Evolutionary conservation across 2,329 filamentous ascomycete species (phyloP).

Genomic region (Nigrospora osmanthi): DNA sequence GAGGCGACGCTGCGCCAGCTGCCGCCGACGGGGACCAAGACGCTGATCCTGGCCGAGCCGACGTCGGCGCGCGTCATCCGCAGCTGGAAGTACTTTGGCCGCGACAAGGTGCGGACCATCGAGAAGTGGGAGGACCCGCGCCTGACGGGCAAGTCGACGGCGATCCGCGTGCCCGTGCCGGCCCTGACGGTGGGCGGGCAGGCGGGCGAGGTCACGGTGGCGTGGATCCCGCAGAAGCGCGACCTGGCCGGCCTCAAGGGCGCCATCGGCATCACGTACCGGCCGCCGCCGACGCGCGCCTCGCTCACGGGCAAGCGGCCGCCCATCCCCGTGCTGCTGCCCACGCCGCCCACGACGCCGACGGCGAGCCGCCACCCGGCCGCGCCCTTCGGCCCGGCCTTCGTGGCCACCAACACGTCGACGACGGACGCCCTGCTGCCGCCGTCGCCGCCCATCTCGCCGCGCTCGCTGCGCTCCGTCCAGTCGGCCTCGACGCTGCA

Average conservation of each 20-base stretch:
- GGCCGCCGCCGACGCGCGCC: constrained; percentile 34
- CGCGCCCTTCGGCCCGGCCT: neutral
- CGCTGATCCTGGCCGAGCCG: constrained; percentile 59
- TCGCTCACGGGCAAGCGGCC: no score
- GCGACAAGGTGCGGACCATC: constrained; percentile 35
- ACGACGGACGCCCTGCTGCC: constrained; percentile 14
- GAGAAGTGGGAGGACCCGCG: constrained; percentile 37
- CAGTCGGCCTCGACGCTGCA: constrained; percentile 26
- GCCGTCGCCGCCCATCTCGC: constrained; percentile 28
- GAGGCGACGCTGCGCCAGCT: constrained; percentile 60
- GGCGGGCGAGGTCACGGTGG: constrained; percentile 63
- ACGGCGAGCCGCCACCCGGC: constrained; percentile 9
- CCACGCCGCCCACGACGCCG: constrained; percentile 23
- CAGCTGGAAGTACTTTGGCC: constrained; percentile 61
- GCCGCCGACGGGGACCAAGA: constrained; percentile 40
- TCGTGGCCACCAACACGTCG: constrained; percentile 6
- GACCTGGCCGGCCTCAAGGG: constrained; percentile 56
- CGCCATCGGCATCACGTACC: constrained; percentile 66
- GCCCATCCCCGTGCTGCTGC: constrained; percentile 1
- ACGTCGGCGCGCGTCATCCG: constrained; percentile 56
- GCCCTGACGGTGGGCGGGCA: constrained; percentile 41
- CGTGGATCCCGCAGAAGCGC: constrained; percentile 53
- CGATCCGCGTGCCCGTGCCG: constrained; percentile 43
- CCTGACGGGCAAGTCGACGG: constrained; percentile 20
- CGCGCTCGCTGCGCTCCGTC: constrained; percentile 23